Base-by-base conservation (phyloP, 2,329 filamentous ascomycete genomes). In the Colletotrichum sansevieriae region DNA sequence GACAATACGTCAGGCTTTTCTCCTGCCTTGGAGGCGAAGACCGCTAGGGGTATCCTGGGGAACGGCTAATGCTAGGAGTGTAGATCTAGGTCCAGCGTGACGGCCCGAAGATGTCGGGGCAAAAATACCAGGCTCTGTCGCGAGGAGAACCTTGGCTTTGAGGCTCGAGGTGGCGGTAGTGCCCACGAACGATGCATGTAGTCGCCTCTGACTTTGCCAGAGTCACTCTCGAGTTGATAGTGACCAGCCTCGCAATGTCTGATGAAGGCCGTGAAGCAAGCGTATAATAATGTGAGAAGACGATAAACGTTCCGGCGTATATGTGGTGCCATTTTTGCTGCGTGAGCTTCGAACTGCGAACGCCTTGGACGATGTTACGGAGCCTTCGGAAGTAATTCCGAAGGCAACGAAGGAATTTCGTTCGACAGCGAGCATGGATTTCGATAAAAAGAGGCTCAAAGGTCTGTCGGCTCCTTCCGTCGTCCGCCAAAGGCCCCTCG, bases 31-130 rank as follows among this genome's bases (percentile, higher is more conserved):
- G n/a, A 43, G 41, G 56, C 35, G 62, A 65, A 25, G 41, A 41
- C 62, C 56, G 49, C 62, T 65, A 65, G 41, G 22, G 54, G 55
- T 46, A 65, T 59, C 47, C 49, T 43, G 29, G 46, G 62, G 54
- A 60, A 59, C 29, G 41, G 33, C 39, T n/a, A 65, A 44, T 39
- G 43, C 65, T 68, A 65, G 62, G 54, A 37, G 12, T 65, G 62
- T 60, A 68, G 62, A 65, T 68, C 62, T 65, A 56, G 62, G 55
- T 54, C 55, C 62, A 68, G 49, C 47, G 65, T 65, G 43, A 65
- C 62, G 62, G 62, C 61, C 65, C 65, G 62, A 65, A 59, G 55
- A 65, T 47, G 62, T 60, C 62, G 56, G 65, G 61, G 61, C 54
- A 46, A 35, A 33, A 47, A 20, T 35, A 52, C 54, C 44, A 41